Conservation (phyloP, 1,284 basidiomycete species). For the Tilletia horrida region DNA sequence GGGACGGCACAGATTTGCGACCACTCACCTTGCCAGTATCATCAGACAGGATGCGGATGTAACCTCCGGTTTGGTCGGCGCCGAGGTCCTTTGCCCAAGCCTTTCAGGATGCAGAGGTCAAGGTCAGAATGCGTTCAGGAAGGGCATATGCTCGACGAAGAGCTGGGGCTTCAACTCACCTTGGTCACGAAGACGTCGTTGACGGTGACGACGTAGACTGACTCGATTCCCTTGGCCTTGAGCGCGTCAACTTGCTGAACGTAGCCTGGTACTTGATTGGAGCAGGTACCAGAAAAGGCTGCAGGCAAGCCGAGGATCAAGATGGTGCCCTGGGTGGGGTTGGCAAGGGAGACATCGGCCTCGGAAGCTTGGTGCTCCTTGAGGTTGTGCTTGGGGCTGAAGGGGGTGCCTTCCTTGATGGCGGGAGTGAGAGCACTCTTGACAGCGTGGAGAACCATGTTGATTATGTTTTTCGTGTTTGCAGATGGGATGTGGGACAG, state of each 20-base stretch:
- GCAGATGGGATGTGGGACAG: no score
- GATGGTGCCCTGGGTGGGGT: constrained; percentile 23
- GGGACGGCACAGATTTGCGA: not conserved
- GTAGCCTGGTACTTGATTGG: constrained; percentile 48
- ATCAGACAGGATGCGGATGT: constrained; percentile 49
- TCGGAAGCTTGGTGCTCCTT: constrained; percentile 45
- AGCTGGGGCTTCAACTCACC: no score
- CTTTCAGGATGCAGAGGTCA: no score
- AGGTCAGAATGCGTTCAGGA: no score
- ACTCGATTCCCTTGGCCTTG: constrained; percentile 43
- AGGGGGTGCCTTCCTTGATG: constrained; percentile 40
- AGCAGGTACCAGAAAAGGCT: constrained; percentile 42
- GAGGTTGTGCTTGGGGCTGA: constrained; percentile 35
- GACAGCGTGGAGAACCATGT: constrained; percentile 39
- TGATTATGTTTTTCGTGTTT: not conserved
- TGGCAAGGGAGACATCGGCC: constrained; percentile 37
- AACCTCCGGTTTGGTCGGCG: constrained; percentile 24
- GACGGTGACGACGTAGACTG: constrained; percentile 48
- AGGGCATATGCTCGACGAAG: no score
- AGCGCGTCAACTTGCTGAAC: constrained; percentile 40
- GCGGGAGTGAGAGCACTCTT: constrained; percentile 33
- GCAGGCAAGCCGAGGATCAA: constrained; percentile 38
- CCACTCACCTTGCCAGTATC: constrained; percentile 39
- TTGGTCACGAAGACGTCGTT: constrained; percentile 49
- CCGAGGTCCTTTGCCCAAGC: constrained; percentile 53